Percentiles rank a stretch among this genome's conserved stretches.
Conservation (phyloP, 306 rosid species). For the Ziziphus jujuba region DNA sequence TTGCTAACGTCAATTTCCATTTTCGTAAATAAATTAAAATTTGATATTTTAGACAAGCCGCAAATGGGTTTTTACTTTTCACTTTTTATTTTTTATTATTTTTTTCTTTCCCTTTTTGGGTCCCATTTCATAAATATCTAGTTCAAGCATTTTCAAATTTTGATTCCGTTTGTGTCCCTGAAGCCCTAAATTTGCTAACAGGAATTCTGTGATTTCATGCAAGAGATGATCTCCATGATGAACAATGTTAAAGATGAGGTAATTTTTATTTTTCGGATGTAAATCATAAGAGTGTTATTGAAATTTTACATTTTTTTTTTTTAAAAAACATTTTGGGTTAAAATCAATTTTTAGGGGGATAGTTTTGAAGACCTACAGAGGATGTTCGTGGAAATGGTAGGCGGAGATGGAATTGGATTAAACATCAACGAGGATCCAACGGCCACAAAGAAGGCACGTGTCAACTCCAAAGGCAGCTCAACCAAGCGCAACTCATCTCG, state of each 20-base stretch:
- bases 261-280: neutral
- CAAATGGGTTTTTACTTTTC: neutral
- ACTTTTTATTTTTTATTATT: too few species aligned
- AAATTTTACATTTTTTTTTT: neutral
- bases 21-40: neutral
- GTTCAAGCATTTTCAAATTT: neutral
- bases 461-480: constrained; percentile 28
- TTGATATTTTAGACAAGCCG: neutral
- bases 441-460: constrained; percentile 58
- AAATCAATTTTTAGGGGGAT: constrained; percentile 47
- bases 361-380: constrained; percentile 85
- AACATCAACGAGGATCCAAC: constrained; percentile 41
- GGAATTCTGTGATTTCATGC: constrained; percentile 91
- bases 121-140: neutral
- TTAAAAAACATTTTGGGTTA: neutral
- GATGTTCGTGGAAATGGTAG: constrained; percentile 89
- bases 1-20: too few species aligned
- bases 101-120: neutral
- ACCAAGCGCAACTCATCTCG: constrained; percentile 55
- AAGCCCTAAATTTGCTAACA: constrained; percentile 23
- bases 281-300: neutral
- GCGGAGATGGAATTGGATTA: constrained; percentile 53
- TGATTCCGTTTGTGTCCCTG: neutral
- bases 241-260: constrained; percentile 87
- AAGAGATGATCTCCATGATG: constrained; percentile 93